phyloP scores from a whole-genome alignment of 345 rosid species.

The Erodium maritimum region DNA sequence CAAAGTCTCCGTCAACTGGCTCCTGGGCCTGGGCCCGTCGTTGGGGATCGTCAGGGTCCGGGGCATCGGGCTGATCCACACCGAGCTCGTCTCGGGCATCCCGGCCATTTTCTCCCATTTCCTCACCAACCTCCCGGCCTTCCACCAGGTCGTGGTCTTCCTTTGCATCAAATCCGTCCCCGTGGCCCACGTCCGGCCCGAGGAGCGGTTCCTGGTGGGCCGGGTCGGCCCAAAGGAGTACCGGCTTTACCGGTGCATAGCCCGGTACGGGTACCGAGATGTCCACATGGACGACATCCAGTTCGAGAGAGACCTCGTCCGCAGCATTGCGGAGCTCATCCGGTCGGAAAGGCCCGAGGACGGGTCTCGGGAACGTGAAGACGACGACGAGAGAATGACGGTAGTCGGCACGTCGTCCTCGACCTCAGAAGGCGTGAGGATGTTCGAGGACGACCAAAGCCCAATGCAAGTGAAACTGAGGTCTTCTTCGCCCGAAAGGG shows the following conservation, averaged over 20 bases:
- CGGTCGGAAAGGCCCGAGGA: constrained; percentile 42
- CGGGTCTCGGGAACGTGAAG: constrained; percentile 17
- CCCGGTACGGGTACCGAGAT: constrained; percentile 86
- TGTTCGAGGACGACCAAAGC: constrained; percentile 29
- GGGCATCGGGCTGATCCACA: constrained; percentile 85
- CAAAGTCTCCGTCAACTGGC: constrained; percentile 89
- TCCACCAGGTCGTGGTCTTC: constrained; percentile 86
- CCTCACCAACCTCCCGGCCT: constrained; percentile 96
- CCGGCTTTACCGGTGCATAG: constrained; percentile 77
- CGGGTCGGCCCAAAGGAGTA: constrained; percentile 80
- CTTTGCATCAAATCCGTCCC: constrained; percentile 93
- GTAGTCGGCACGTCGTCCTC: constrained; percentile 71
- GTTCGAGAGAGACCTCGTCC: constrained; percentile 77
- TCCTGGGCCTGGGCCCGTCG: constrained; percentile 62
- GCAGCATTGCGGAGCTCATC: constrained; percentile 72
- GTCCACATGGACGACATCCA: constrained; percentile 73
- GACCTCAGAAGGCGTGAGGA: constrained; percentile 35
- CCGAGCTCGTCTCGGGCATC: constrained; percentile 88
- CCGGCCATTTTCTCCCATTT: constrained; percentile 98
- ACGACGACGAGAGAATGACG: constrained; percentile 41
- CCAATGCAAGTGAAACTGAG: too few relatives aligned
- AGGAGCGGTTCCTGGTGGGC: constrained; percentile 83
- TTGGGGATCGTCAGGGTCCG: constrained; percentile 81
- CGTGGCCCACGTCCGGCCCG: constrained; percentile 81
- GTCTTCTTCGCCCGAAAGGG: constrained; percentile 14